phyloP scores from a whole-genome alignment of 805 yeast species.

The Huiozyma naganishii region DNA sequence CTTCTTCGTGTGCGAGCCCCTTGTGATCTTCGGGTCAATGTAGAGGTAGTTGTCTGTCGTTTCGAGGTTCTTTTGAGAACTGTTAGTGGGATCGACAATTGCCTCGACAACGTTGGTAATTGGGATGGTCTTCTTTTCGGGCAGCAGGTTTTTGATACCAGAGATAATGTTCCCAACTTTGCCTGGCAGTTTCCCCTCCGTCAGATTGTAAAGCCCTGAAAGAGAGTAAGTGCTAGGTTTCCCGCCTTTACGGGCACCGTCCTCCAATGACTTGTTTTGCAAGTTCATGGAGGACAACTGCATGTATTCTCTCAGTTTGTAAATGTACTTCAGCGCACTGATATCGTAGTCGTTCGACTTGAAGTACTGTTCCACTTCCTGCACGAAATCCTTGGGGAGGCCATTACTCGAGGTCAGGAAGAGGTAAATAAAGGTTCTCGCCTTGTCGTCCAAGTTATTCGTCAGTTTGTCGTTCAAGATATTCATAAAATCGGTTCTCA shows the following conservation, averaged over 20 bases:
- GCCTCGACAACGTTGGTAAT: constrained; percentile 86
- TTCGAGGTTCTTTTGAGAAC: constrained; percentile 51
- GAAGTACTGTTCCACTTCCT: constrained; percentile 56
- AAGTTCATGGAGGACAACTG: constrained; percentile 38
- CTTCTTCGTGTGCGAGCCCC: constrained; percentile 84
- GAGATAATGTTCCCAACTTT: constrained; percentile 85
- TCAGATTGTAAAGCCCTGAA: constrained; percentile 68
- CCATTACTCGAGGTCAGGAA: constrained; percentile 41
- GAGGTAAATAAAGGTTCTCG: constrained; percentile 80
- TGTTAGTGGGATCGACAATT: constrained; percentile 69
- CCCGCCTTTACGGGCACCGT: constrained; percentile 24
- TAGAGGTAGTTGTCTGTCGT: constrained; percentile 83
- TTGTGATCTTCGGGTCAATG: constrained; percentile 74
- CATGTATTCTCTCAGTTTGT: constrained; percentile 69
- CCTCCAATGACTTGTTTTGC: constrained; percentile 25
- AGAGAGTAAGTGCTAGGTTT: constrained; percentile 32
- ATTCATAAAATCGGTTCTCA: constrained; percentile 49
- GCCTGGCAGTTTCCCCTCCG: constrained; percentile 73
- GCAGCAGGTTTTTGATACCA: constrained; percentile 76
- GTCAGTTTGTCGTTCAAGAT: constrained; percentile 41
- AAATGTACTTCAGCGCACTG: constrained; percentile 58
- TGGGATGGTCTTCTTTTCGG: constrained; percentile 81
- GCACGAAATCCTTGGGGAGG: constrained; percentile 35
- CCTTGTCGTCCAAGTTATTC: constrained; percentile 67
- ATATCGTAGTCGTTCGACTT: constrained; percentile 47